Percentiles rank a stretch among this genome's conserved stretches.
Conservation (phyloP, 202 grass and related monocot genomes). For the Setaria italica region DNA sequence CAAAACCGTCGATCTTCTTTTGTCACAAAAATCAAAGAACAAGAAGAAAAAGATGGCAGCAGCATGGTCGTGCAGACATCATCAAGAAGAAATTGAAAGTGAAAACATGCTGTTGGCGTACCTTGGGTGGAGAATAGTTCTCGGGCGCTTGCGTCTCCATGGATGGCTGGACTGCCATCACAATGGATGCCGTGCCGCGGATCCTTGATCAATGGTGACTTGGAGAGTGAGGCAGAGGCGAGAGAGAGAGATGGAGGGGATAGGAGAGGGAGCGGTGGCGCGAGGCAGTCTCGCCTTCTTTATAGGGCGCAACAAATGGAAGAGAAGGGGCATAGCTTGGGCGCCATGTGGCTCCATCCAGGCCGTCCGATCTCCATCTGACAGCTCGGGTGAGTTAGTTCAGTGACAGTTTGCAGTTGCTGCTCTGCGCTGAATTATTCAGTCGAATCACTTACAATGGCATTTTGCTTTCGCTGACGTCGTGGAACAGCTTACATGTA, state of each 20-base stretch:
- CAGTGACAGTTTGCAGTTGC: background rate
- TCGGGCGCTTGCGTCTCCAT: background rate
- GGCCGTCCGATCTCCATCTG: background rate
- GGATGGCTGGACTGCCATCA: constrained; percentile 1
- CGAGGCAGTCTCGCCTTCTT: background rate
- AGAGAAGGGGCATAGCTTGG: background rate
- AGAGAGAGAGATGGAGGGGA: background rate
- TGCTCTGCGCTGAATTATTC: background rate
- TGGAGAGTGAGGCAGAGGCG: background rate
- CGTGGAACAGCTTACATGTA: background rate
- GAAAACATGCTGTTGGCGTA: background rate
- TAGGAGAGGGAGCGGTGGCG: no score
- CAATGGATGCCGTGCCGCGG: background rate
- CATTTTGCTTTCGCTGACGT: background rate
- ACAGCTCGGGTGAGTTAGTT: background rate
- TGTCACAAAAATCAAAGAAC: background rate
- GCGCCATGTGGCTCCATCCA: background rate
- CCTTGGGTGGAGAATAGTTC: background rate
- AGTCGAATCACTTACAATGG: background rate
- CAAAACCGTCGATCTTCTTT: background rate
- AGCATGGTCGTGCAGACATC: background rate
- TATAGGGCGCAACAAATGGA: background rate
- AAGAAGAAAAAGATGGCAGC: background rate
- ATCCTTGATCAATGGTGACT: background rate
- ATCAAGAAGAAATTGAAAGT: background rate